A percentile compares a stretch with the other conserved stretches of the same genome.
phyloP scores from a whole-genome alignment of 2,329 filamentous ascomycete genomes.

The Metarhizium brunneum region DNA sequence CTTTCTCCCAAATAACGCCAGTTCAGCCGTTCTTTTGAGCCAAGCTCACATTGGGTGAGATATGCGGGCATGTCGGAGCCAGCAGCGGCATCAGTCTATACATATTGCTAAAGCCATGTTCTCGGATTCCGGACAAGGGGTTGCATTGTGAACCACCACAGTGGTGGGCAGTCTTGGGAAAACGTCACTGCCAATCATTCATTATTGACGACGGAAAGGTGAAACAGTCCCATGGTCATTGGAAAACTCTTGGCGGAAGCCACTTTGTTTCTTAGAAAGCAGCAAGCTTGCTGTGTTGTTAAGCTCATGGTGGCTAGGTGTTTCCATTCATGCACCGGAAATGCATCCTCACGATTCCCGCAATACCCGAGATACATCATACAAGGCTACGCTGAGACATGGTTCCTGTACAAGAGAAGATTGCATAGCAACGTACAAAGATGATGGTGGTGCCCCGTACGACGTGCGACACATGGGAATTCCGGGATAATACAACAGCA shows the following conservation, averaged over 20 bases:
- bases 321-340: not conserved
- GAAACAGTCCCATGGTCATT: not conserved
- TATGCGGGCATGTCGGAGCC: too few species aligned
- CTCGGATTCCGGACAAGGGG: not conserved
- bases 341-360: not conserved
- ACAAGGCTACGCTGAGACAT: not conserved
- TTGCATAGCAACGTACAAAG: not conserved
- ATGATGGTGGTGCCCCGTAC: not conserved
- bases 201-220: not conserved
- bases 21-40: too few species aligned
- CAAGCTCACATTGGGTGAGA: too few species aligned
- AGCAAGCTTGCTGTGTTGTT: not conserved
- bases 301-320: not conserved
- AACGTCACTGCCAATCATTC: not conserved
- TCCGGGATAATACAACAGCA: not conserved
- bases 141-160: not conserved
- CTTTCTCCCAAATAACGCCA: too few species aligned
- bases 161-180: not conserved
- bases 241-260: not conserved
- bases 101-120: not conserved
- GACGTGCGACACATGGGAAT: not conserved
- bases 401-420: not conserved
- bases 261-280: not conserved
- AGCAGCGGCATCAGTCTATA: too few species aligned
- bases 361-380: not conserved